Evolutionary conservation across 2,329 filamentous ascomycete genomes (phyloP).

Genomic region (Leptosphaerulina australis): DNA sequence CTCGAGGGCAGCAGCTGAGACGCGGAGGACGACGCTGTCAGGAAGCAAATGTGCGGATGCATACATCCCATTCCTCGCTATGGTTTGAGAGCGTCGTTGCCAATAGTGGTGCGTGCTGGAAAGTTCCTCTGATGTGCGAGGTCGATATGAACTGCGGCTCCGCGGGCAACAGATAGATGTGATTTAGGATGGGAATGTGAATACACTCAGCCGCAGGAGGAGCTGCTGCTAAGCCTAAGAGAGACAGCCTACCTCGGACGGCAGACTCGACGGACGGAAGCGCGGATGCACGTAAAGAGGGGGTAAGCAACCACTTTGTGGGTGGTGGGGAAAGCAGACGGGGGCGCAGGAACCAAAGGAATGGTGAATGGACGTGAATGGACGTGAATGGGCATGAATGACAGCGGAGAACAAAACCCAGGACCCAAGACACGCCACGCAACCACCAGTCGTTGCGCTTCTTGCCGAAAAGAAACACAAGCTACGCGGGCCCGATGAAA

Average conservation of each 20-base stretch:
- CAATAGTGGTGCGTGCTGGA: not conserved
- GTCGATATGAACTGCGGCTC: conserved; percentile 11
- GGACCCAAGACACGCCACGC: conserved; percentile 10
- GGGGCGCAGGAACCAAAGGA: too few species aligned
- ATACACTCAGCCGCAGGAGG: conserved; percentile 18
- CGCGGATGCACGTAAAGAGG: conserved; percentile 26
- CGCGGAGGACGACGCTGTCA: conserved; percentile 22
- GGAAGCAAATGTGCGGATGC: conserved; percentile 16
- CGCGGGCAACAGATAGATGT: conserved; percentile 12
- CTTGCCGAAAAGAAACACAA: conserved; percentile 11
- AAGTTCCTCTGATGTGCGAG: conserved; percentile 2
- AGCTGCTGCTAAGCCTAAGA: conserved; percentile 24
- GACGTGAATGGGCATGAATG: conserved; percentile 9
- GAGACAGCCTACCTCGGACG: conserved; percentile 19
- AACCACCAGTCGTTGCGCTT: conserved; percentile 2
- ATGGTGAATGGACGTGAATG: not conserved
- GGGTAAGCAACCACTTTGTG: conserved; percentile 31
- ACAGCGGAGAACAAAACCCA: conserved; percentile 17
- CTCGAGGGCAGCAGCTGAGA: conserved; percentile 19
- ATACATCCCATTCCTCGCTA: conserved; percentile 38
- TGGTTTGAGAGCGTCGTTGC: not conserved
- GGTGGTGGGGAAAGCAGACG: too few species aligned
- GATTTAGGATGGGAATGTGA: conserved; percentile 18
- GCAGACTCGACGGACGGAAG: conserved; percentile 10
- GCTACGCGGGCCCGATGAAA: conserved; percentile 24